Evolutionary conservation across 345 rosid species (phyloP).

Genomic region (Arabidopsis arenosa): DNA sequence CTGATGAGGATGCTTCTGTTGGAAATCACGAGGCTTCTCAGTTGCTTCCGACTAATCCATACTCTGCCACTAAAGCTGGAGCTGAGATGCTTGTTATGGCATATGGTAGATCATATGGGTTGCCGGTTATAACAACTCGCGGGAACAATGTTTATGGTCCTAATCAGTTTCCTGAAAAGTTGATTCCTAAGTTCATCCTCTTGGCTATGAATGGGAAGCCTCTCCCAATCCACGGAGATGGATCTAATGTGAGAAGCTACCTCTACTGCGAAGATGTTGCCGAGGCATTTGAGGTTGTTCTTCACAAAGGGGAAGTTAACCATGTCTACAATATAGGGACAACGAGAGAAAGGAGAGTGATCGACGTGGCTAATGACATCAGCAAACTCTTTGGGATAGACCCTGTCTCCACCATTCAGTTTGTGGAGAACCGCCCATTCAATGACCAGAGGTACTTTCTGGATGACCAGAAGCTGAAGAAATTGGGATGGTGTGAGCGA

Average conservation of each 20-base stretch:
- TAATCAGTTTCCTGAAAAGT: conserved; percentile 85
- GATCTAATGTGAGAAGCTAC: conserved; percentile 83
- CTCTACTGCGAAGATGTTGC: conserved; percentile 95
- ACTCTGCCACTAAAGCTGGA: conserved; percentile 89
- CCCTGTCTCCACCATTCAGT: conserved; percentile 68
- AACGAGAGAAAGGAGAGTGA: conserved; percentile 86
- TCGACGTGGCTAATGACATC: conserved; percentile 82
- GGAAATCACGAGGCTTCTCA: conserved; percentile 92
- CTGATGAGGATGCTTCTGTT: conserved; percentile 89
- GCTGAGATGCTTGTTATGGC: conserved; percentile 99
- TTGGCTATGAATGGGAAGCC: conserved; percentile 68
- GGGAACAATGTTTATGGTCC: conserved; percentile 95
- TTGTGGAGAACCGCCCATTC: conserved; percentile 85
- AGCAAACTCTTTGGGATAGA: conserved; percentile 72
- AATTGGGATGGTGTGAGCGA: conserved; percentile 80
- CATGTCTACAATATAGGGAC: conserved; percentile 90
- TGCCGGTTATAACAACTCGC: conserved; percentile 89
- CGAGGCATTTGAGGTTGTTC: conserved; percentile 86
- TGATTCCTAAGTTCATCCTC: conserved; percentile 84
- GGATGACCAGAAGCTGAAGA: conserved; percentile 86
- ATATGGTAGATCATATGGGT: conserved; percentile 82
- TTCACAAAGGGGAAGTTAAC: conserved; percentile 92
- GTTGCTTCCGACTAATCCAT: conserved; percentile 87
- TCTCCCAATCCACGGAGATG: conserved; percentile 90
- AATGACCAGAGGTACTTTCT: conserved; percentile 94